Evolutionary conservation across 352 stramenopile species (phyloP), one percentile per base, ranked within the genome.

Genomic region (Phytophthora aleatoria): DNA sequence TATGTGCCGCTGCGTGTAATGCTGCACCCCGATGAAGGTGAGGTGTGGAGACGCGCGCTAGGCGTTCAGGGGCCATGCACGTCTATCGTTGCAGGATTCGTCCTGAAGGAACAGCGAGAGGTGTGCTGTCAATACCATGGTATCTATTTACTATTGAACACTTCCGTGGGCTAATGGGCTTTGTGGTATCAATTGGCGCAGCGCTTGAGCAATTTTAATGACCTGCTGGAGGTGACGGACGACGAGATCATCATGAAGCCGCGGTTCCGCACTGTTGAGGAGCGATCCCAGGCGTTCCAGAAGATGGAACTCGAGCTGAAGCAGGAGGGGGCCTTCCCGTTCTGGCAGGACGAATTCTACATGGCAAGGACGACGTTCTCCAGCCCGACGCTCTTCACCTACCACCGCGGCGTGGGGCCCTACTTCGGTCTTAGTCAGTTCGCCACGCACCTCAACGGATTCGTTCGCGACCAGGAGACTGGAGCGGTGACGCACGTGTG

Each of bases 361-460:
- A 73, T 71, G 15, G 69, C 85, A 45, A 84, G 74, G 71, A 74
- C 60, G 2, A 68, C 67, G 42, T 85, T 85, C 53, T 69, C 67
- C 31, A 73, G 72, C 26, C 56, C 55, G 6, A 79, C 79, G 33
- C 64, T 91, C 15, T 90, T 93, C 58, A 73, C 66, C 56, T 88
- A 79, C 60, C 71, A 93, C 33, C 82, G 85, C n/a, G 80, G 81
- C 24, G 79, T 81, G n/a, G 83, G 73, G 31, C 61, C 71, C 27
- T 76, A 67, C 62, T 93, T 93, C 27, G 82, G 85, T 1, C 66
- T 93, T 27, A 81, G 68, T 30, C 77, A 89, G 57, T 93, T 79
- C 57, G 85, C 75, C 39, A 89, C 81, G 12, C 81, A 91, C 61
- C 65, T 91, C 36, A 93, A 93, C 24, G 82, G 85, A 27, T 93